Percentiles rank a stretch among this genome's conserved stretches.
These are phyloP conservation scores for Larix kaempferi DNA, from an alignment of 75 land plant species.

Conservation along the genomic window DNA sequence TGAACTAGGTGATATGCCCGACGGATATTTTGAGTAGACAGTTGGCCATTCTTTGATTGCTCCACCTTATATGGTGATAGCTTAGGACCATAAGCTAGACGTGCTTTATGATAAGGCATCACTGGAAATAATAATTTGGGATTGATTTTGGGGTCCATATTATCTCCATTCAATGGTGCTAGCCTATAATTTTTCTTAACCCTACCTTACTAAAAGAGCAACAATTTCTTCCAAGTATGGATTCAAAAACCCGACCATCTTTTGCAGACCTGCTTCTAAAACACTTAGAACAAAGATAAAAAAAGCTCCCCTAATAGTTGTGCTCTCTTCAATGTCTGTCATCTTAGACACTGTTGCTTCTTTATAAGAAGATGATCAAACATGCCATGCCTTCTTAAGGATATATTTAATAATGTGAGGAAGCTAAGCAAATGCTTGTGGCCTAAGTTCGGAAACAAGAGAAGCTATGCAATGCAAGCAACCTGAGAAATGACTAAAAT, in stretches of 20 bases:
- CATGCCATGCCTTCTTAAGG: slow-evolving; percentile 23
- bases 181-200: too few species aligned
- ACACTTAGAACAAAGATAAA: slow-evolving; percentile 37
- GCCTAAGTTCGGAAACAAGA: slow-evolving; percentile 57
- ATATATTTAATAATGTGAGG: slow-evolving; percentile 52
- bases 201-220: slow-evolving; percentile 49
- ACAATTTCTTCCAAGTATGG: slow-evolving; percentile 79
- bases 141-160: too few species aligned
- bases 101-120: too few species aligned
- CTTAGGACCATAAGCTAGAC: too few species aligned
- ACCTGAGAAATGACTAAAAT: too few species aligned
- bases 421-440: slow-evolving; percentile 58
- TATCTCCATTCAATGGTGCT: too few species aligned
- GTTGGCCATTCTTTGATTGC: too few species aligned
- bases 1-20: not conserved
- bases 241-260: slow-evolving; percentile 76
- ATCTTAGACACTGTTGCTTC: not conserved
- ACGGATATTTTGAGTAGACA: not conserved
- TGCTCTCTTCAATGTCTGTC: not conserved
- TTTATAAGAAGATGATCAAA: not conserved
- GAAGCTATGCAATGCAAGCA: slow-evolving; percentile 54
- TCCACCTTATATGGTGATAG: too few species aligned
- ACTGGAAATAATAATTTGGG: too few species aligned
- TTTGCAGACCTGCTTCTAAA: slow-evolving; percentile 62
- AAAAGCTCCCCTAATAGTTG: slow-evolving; percentile 15